Evolutionary conservation across 2,329 filamentous ascomycete species (phyloP).

Genomic region (Botrytis sinoallii): DNA sequence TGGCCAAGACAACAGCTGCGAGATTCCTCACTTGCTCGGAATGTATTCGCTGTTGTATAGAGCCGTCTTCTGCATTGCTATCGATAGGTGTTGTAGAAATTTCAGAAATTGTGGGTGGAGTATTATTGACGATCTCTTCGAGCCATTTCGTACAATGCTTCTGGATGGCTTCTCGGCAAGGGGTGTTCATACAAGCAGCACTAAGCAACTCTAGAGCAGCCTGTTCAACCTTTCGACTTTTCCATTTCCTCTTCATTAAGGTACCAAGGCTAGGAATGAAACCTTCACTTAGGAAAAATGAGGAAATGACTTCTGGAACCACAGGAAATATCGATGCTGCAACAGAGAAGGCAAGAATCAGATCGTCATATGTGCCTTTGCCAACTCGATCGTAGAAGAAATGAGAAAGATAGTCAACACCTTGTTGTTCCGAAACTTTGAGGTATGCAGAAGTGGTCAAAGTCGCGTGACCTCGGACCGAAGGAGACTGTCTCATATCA

Average conservation of each 20-base stretch:
- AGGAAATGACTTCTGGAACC: constrained; percentile 68
- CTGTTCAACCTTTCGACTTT: constrained; percentile 81
- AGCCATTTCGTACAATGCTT: constrained; percentile 87
- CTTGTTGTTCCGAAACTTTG: constrained; percentile 69
- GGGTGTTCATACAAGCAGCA: constrained; percentile 80
- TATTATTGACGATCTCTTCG: constrained; percentile 75
- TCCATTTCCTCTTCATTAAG: constrained; percentile 75
- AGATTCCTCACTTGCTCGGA: constrained; percentile 60
- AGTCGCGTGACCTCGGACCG: constrained; percentile 76
- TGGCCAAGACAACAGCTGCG: constrained; percentile 74
- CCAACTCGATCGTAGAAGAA: constrained; percentile 72
- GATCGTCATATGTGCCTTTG: constrained; percentile 78
- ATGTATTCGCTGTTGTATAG: constrained; percentile 43
- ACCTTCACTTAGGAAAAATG: constrained; percentile 82
- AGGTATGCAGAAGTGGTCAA: constrained; percentile 81
- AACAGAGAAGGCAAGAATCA: constrained; percentile 91
- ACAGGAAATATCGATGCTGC: constrained; percentile 85
- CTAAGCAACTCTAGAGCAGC: constrained; percentile 87
- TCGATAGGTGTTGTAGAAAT: constrained; percentile 27
- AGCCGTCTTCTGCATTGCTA: constrained; percentile 32
- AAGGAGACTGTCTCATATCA: constrained; percentile 73
- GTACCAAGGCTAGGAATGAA: constrained; percentile 76
- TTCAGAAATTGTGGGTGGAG: constrained; percentile 52
- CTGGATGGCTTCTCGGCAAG: constrained; percentile 77
- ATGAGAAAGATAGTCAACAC: constrained; percentile 64